Percentiles rank a stretch among this genome's conserved stretches.
These are phyloP conservation scores for Thielaviopsis punctulata DNA, from an alignment of 2,329 filamentous ascomycete genomes.

Conservation along the genomic window DNA sequence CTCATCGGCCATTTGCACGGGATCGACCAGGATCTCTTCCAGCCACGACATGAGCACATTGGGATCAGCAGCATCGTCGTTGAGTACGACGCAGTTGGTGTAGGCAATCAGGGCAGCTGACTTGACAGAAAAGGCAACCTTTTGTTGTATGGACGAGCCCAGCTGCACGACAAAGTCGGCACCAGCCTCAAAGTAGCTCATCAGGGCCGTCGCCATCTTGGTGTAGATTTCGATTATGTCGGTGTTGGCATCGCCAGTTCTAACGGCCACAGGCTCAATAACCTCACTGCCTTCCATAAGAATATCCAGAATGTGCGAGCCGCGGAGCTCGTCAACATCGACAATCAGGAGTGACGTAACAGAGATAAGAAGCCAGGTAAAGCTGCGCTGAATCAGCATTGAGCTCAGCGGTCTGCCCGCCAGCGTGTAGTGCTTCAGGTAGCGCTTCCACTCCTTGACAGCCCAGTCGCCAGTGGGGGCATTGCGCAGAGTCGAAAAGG, in stretches of 20 bases:
- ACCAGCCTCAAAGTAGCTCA: constrained; percentile 72
- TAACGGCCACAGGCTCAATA: constrained; percentile 13
- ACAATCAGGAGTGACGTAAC: constrained; percentile 57
- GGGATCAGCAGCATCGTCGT: constrained; percentile 63
- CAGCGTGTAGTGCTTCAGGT: constrained; percentile 65
- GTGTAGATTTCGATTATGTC: constrained; percentile 49
- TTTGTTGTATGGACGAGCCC: constrained; percentile 73
- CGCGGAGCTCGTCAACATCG: constrained; percentile 39
- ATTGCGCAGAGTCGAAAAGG: constrained; percentile 80
- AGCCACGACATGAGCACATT: constrained; percentile 73
- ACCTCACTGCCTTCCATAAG: constrained; percentile 41
- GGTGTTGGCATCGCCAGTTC: constrained; percentile 25
- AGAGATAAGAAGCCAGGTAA: constrained; percentile 69
- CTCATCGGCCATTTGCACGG: constrained; percentile 65
- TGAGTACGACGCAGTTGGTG: constrained; percentile 67
- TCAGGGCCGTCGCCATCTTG: constrained; percentile 61
- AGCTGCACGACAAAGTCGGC: constrained; percentile 71
- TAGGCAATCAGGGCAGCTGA: constrained; percentile 66
- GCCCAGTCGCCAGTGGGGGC: constrained; percentile 46
- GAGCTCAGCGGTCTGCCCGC: constrained; percentile 70
- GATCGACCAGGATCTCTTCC: constrained; percentile 62
- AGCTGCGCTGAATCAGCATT: constrained; percentile 78
- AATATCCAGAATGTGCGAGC: constrained; percentile 53
- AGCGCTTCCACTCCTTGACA: constrained; percentile 74
- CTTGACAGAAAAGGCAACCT: constrained; percentile 71